Base-by-base conservation (phyloP, 2,329 filamentous ascomycete genomes). In the Zymoseptoria pseudotritici region DNA sequence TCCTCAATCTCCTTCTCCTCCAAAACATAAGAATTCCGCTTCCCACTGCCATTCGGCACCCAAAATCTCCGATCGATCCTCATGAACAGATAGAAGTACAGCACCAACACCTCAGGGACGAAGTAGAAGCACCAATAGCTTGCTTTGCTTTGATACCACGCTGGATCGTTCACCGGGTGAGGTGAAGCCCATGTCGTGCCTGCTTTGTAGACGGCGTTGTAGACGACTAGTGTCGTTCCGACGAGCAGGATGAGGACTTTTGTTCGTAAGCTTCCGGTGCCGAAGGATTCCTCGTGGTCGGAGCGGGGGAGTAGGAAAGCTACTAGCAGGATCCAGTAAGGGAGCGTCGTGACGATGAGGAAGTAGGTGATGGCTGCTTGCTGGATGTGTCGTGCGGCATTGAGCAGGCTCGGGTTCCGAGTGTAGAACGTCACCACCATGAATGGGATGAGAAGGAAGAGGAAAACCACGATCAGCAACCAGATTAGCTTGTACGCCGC, bases 341-440 rank as follows among this genome's bases (percentile, higher is more conserved):
- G 79, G 63, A 89, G 73, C 63, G 88, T 79, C 70, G 86, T 86
- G 71, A 84, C 78, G 59, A 88, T 65, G 56, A 88, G 74, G 72
- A 86, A 86, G 68, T 86, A 78, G 60, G 84, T 66, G 60, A 83
- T 74, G 69, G 80, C 80, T 73, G 77, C 78, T 63, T 81, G 78
- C 82, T 60, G 42, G 21, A 58, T 56, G 55, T 55, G 58, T 6
- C 52, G 21, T 7, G 55, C 24, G 10, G 54, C 56, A 2, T 46
- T 31, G 17, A 51, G 29, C 3, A 61, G 36, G 9, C 7, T 51
- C 2, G 55, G 4, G 24, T 63, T 24, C 9, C 57, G 46, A 9
- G 64, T 66, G 29, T 66, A 63, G 50, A 61, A 56, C 2, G 51
- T 51, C 19, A 56, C 31, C 24, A 67, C 55, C 29, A 58, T 59